These are phyloP conservation scores for Eucalyptus erythrocorys DNA, from an alignment of 345 rosid genomes.

Conservation along the genomic window DNA sequence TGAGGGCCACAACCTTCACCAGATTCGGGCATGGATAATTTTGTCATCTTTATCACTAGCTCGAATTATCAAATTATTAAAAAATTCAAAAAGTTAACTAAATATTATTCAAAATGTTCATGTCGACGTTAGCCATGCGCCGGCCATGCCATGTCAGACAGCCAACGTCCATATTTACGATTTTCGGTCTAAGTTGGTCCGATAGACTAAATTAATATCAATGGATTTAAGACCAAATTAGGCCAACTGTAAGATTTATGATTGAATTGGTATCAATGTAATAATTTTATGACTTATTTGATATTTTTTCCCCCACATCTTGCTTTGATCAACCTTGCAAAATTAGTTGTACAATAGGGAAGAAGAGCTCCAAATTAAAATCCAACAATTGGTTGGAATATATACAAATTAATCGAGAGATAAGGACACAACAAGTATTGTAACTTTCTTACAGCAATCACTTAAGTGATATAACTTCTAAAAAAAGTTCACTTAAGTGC, in stretches of 20 bases:
- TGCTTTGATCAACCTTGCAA: background rate
- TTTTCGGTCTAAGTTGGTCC: fast-evolving
- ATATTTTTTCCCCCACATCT: background rate
- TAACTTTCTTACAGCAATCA: background rate
- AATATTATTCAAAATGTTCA: too few species aligned
- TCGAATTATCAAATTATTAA: too few species aligned
- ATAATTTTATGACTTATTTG: fast-evolving
- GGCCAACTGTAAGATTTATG: fast-evolving
- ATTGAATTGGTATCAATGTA: fast-evolving
- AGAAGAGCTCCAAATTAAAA: background rate
- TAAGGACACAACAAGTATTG: too few species aligned
- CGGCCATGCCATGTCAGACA: too few species aligned
- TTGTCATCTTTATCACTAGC: too few species aligned
- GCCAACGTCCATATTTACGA: fast-evolving
- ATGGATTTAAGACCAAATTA: background rate
- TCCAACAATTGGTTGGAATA: background rate
- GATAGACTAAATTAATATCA: background rate
- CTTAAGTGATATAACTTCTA: too few species aligned
- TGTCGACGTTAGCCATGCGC: fast-evolving
- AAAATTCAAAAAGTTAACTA: fast-evolving
- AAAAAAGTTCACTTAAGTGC: too few species aligned
- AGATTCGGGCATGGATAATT: too few species aligned
- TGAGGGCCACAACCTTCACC: too few species aligned
- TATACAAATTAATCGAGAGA: background rate
- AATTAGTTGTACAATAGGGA: background rate